Percentiles rank a stretch among this genome's conserved stretches.
Conservation (phyloP, 1,284 basidiomycete species). For the Heterobasidion parviporum region DNA sequence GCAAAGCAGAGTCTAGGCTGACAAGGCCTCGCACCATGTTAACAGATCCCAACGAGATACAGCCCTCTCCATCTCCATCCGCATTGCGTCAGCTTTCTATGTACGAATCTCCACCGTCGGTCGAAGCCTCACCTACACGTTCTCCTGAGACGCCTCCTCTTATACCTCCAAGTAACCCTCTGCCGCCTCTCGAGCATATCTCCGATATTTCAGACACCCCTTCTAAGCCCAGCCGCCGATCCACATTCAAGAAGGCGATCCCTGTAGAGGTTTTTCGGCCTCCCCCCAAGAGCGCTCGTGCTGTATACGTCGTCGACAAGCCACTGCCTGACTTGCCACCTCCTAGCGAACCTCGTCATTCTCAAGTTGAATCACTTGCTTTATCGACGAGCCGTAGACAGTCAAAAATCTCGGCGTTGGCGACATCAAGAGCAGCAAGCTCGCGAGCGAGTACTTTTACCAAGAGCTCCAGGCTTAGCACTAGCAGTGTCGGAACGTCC, state of each 20-base stretch:
- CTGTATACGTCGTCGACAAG: constrained; percentile 9
- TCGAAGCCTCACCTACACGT: constrained; percentile 33
- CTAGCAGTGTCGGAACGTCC: constrained; percentile 39
- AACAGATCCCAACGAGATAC: constrained; percentile 53
- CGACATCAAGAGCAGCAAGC: constrained; percentile 44
- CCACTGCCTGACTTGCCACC: constrained; percentile 10
- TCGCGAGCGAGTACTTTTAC: constrained; percentile 26
- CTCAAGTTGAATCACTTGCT: constrained; percentile 5
- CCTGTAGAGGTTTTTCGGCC: constrained; percentile 11
- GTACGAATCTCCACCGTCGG: constrained; percentile 45
- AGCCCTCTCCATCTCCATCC: constrained; percentile 57
- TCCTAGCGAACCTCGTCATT: constrained; percentile 8
- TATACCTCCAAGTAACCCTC: constrained; percentile 29
- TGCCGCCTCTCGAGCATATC: constrained; percentile 39
- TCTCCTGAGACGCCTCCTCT: constrained; percentile 20
- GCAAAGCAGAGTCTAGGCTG: constrained; percentile 6
- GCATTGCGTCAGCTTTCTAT: constrained; percentile 48
- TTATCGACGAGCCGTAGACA: constrained; percentile 24
- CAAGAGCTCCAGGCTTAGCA: constrained; percentile 39
- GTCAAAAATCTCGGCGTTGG: constrained; percentile 56
- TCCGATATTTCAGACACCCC: constrained; percentile 49
- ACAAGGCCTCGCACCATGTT: constrained; percentile 8
- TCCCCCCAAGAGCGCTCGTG: neutral
- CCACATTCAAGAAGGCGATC: constrained; percentile 9
- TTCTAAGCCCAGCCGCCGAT: constrained; percentile 34